These are phyloP conservation scores for Condylostoma magnum DNA, from an alignment of 169 alveolate species.

Conservation along the genomic window DNA sequence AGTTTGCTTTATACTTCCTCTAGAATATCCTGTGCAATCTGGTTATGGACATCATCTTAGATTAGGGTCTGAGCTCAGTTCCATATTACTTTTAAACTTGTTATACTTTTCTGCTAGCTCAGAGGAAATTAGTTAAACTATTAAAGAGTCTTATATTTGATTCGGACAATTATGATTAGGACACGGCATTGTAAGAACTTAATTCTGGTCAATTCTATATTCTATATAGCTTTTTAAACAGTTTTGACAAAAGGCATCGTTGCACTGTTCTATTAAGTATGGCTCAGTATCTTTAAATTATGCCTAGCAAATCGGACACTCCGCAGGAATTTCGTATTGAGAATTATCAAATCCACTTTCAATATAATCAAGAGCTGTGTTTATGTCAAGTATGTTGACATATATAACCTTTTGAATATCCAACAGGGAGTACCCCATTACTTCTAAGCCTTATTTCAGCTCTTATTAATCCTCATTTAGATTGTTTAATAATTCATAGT, in stretches of 20 bases:
- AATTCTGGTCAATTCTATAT: slow-evolving; percentile 2
- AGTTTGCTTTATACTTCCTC: background rate
- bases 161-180: slow-evolving; percentile 18
- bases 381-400: too few species aligned
- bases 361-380: too few species aligned
- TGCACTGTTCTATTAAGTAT: background rate
- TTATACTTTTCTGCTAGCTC: slow-evolving; percentile 20
- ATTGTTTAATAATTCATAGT: too few species aligned
- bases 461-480: too few species aligned
- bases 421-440: too few species aligned
- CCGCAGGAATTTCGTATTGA: too few species aligned
- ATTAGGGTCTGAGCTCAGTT: slow-evolving; percentile 16
- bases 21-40: slow-evolving; percentile 39
- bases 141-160: background rate
- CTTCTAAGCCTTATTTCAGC: too few species aligned
- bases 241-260: slow-evolving; percentile 12
- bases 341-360: too few species aligned
- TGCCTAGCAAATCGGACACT: slow-evolving; percentile 12
- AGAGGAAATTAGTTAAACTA: background rate
- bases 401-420: too few species aligned
- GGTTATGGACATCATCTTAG: slow-evolving; percentile 34
- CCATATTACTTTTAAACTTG: background rate
- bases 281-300: background rate
- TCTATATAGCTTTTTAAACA: slow-evolving; percentile 13
- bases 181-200: slow-evolving; percentile 24